Percentiles rank a stretch among this genome's conserved stretches.
Conservation (phyloP, 345 rosid species). For the Rhodamnia argentea region DNA sequence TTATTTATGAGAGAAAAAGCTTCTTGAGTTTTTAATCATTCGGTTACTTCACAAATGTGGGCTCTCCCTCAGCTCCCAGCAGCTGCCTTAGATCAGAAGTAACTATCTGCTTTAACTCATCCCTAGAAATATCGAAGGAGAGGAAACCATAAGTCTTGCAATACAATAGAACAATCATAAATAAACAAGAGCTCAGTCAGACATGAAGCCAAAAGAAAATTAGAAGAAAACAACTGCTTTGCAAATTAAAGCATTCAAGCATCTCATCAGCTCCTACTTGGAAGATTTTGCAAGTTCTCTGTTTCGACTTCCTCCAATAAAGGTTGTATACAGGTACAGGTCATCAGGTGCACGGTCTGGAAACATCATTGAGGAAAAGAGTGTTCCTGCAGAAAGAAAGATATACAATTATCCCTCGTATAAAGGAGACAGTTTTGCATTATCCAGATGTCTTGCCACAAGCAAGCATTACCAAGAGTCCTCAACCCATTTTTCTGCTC, state of each 20-base stretch:
- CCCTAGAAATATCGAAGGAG: slow-evolving; percentile 19
- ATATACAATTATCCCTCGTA: not conserved
- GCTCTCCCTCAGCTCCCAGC: slow-evolving; percentile 89
- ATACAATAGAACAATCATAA: not conserved
- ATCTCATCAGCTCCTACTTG: slow-evolving; percentile 26
- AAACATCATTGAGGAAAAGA: slow-evolving; percentile 93
- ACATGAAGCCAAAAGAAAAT: not conserved
- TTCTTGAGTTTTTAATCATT: not conserved
- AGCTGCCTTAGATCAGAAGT: slow-evolving; percentile 73
- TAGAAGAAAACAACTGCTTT: not conserved
- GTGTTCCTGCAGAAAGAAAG: slow-evolving; percentile 46
- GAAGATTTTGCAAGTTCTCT: slow-evolving; percentile 79
- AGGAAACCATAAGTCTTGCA: not conserved
- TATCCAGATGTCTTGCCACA: not conserved
- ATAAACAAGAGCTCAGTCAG: not conserved
- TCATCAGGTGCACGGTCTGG: slow-evolving; percentile 80
- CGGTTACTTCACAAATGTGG: slow-evolving; percentile 65
- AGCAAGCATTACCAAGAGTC: slow-evolving; percentile 58
- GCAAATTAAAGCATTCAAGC: not conserved
- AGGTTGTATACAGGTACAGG: slow-evolving; percentile 75
- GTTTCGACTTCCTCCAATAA: slow-evolving; percentile 91
- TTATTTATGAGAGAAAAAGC: not conserved
- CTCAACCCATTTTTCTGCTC: slow-evolving; percentile 77
- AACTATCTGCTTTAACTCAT: slow-evolving; percentile 68
- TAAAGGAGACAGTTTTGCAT: not conserved